Evolutionary conservation across 768 basidiomycete genomes (phyloP).

Genomic region (Termitomyces sp.): DNA sequence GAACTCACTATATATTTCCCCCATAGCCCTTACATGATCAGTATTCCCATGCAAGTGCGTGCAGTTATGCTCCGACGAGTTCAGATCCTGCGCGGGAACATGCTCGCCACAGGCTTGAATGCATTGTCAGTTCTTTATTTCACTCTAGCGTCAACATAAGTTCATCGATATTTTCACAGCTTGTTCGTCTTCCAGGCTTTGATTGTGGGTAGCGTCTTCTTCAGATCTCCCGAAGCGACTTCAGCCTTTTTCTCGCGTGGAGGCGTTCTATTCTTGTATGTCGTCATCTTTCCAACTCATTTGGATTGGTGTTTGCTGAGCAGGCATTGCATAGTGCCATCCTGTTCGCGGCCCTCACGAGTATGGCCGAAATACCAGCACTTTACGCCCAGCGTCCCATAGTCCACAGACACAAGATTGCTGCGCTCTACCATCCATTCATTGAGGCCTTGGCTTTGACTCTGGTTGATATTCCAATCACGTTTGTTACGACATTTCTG

Average conservation of each 20-base stretch:
- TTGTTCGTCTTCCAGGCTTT: conserved; percentile 45
- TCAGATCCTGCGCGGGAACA: conserved; percentile 39
- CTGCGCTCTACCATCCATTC: conserved; percentile 45
- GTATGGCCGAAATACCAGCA: conserved; percentile 23
- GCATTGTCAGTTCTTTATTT: conserved; percentile 23
- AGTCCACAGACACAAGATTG: conserved; percentile 46
- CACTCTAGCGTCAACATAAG: neutral
- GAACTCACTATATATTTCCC: neutral
- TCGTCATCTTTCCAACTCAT: neutral
- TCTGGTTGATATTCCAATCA: conserved; percentile 57
- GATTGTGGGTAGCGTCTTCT: conserved; percentile 63
- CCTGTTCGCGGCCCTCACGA: conserved; percentile 4
- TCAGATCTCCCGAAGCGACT: conserved; percentile 47
- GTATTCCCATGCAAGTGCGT: conserved; percentile 38
- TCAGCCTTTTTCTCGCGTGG: conserved; percentile 68
- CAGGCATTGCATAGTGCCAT: conserved; percentile 5
- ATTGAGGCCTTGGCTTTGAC: conserved; percentile 41
- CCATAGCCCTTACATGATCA: conserved; percentile 37
- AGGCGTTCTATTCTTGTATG: conserved; percentile 77
- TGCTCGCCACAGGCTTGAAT: conserved; percentile 29
- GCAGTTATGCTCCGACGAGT: conserved; percentile 38
- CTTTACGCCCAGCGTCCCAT: conserved; percentile 58
- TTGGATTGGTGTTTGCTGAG: conserved; percentile 4
- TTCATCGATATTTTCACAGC: conserved; percentile 20
- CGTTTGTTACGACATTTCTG: conserved; percentile 36